A percentile compares a stretch with the other conserved stretches of the same genome.
These are phyloP conservation scores for Carpinus fangiana DNA, from an alignment of 306 rosid species.

Conservation along the genomic window DNA sequence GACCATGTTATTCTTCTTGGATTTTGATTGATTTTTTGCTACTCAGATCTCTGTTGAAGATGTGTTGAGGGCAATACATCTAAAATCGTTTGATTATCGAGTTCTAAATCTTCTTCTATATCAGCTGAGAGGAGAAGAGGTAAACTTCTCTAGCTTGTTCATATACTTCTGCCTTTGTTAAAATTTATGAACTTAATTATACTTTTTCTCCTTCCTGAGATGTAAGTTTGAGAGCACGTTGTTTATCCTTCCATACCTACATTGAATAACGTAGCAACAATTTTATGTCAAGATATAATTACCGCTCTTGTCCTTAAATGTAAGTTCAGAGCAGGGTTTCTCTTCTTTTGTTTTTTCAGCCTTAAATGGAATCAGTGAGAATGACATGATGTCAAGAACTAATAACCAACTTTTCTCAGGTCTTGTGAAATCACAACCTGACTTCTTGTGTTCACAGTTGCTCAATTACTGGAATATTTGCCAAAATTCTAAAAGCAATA, in stretches of 20 bases:
- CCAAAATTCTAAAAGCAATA: neutral
- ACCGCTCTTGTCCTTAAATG: neutral
- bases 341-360: neutral
- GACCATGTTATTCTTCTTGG: constrained; percentile 7
- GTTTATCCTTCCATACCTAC: neutral
- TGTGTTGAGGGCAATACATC: constrained; percentile 73
- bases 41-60: constrained; percentile 71
- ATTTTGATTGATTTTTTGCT: constrained; percentile 30
- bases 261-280: neutral
- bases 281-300: neutral
- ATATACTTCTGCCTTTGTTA: neutral
- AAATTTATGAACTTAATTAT: neutral
- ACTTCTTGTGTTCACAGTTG: neutral
- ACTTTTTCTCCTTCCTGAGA: neutral
- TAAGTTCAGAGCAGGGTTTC: neutral
- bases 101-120: constrained; percentile 90
- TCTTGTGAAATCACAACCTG: neutral
- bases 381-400: neutral
- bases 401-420: neutral
- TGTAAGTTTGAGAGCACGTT: neutral
- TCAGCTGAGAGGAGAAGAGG: constrained; percentile 76
- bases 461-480: neutral
- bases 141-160: constrained; percentile 29
- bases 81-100: constrained; percentile 88
- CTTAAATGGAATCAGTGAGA: neutral